Evolutionary conservation across 1,284 basidiomycete genomes (phyloP), one percentile per base, ranked within the genome.

Genomic region (Xerocomus alliaceus): DNA sequence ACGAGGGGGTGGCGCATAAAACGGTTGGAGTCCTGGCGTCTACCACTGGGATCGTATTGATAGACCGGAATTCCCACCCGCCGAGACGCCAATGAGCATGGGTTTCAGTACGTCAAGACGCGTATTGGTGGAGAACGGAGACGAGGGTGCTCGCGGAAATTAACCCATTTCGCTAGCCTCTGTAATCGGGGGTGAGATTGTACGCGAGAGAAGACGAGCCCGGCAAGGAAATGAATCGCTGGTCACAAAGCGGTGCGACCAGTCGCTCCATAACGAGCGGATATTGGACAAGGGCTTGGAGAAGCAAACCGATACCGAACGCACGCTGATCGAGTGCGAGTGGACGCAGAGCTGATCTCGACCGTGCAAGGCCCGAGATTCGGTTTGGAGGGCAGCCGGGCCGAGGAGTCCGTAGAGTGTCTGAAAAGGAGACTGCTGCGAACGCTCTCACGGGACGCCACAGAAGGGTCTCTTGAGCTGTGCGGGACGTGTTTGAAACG

Each of bases 1-100:
- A 71, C 61, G 52, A 71, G 69, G 67, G 67, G 69, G 69, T 71
- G 67, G 65, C 60, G 61, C 28, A 52, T 34, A 55, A 53, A 58
- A 46, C 29, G 57, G 55, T 45, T n/a, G 15, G 29, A 47, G 35
- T n/a, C 34, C 28, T 50, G 55, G 47, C 54, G 50, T 18, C 56
- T 52, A 47, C 34, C 34, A 8, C 12, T 50, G 54, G 58, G 44
- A n/a, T 26, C 12, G 17, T 15, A 44, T 54, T 52, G 51, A 58
- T 44, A 56, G 18, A 28, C 58, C 46, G 56, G 32, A 24, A 29
- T 57, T 68, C 60, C 48, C 56, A 67, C 58, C 35, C 3, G 17
- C 42, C 22, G 18, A 29, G 31, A 51, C 34, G 47, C 59, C 34
- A 56, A 47, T 28, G 9, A 45, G 11, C 34, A 52, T 22, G 49